Percentiles rank a stretch among this genome's conserved stretches.
phyloP scores from a whole-genome alignment of 1,284 basidiomycete genomes.

The Pseudozyma hubeiensis region DNA sequence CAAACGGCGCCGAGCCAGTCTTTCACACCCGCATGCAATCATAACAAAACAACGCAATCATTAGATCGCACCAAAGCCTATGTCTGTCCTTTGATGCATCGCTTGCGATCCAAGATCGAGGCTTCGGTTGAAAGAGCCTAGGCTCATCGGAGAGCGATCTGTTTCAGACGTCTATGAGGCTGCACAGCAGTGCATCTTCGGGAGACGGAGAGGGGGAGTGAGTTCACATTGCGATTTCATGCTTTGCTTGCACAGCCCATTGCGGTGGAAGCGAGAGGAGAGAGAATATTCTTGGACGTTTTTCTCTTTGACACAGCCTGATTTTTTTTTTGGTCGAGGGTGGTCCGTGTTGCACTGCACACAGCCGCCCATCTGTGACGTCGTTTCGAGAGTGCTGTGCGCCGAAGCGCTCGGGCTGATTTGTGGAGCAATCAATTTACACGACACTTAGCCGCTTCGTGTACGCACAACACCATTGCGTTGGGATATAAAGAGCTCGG shows the following conservation, averaged over 20 bases:
- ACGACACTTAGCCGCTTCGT: neutral
- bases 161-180: too few relatives aligned
- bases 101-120: too few relatives aligned
- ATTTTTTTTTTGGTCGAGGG: neutral
- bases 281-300: constrained; percentile 3
- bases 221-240: too few relatives aligned
- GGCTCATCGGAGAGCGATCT: too few relatives aligned
- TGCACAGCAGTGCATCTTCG: too few relatives aligned
- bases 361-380: constrained; percentile 2
- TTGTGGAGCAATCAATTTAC: neutral
- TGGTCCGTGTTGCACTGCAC: constrained; percentile 33
- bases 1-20: too few relatives aligned
- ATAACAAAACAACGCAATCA: neutral
- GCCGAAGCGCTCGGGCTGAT: neutral
- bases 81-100: too few relatives aligned
- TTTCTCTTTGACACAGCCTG: constrained; percentile 7
- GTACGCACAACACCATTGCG: neutral
- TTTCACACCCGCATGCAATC: constrained; percentile 1
- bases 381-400: neutral
- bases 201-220: too few relatives aligned
- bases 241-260: too few relatives aligned
- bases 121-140: too few relatives aligned
- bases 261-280: neutral
- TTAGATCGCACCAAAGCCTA: too few relatives aligned
- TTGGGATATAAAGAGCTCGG: too few relatives aligned